Conservation (phyloP, 495 filamentous ascomycete species). For the Chaetomium fimeti region DNA sequence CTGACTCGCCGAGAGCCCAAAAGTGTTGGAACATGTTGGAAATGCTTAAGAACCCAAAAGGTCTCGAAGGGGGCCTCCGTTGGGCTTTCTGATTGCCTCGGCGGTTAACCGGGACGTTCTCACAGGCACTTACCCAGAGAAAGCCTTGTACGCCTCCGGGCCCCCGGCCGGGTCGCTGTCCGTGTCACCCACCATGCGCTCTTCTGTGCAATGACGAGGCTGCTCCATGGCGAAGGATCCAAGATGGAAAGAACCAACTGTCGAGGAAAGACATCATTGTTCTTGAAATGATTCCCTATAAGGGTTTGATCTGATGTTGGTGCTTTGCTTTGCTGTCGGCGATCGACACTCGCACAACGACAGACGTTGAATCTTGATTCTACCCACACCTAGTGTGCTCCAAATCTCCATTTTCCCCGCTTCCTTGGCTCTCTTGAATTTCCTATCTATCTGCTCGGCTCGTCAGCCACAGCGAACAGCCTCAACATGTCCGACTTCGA, state of each 20-base stretch:
- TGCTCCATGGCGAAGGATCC: background rate
- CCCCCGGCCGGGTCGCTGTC: background rate
- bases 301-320: background rate
- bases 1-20: background rate
- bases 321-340: background rate
- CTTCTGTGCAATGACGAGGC: background rate
- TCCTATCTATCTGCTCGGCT: background rate
- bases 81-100: constrained; percentile 8
- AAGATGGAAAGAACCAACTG: background rate
- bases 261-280: background rate
- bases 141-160: constrained; percentile 3
- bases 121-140: background rate
- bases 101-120: background rate
- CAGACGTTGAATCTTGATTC: no score
- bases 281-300: background rate
- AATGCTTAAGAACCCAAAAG: background rate
- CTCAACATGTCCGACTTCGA: background rate
- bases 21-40: background rate
- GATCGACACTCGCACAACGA: background rate
- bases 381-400: no score
- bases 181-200: constrained; percentile 3
- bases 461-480: background rate
- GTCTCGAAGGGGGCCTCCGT: no score
- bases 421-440: background rate
- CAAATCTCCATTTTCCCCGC: background rate